These are phyloP conservation scores for Ophiocordyceps robertsii DNA, from an alignment of 2,329 filamentous ascomycete species.

Conservation along the genomic window DNA sequence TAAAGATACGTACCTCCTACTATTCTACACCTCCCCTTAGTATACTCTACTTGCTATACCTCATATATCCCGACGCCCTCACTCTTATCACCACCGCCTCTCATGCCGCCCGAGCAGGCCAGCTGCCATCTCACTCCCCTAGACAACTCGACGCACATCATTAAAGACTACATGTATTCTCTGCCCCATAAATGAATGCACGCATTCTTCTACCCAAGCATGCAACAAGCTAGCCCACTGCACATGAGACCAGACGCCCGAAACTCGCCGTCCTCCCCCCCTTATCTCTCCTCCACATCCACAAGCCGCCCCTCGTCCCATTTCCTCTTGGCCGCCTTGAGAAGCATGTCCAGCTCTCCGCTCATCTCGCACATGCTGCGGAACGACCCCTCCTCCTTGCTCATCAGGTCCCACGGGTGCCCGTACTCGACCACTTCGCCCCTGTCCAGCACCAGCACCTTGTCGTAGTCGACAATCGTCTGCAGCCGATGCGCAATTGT, in stretches of 20 bases:
- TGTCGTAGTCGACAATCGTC: conserved; percentile 97
- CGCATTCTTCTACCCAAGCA: background rate
- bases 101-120: too few relatives aligned
- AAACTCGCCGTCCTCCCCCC: background rate
- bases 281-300: conserved; percentile 14
- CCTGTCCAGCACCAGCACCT: conserved; percentile 87
- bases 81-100: too few relatives aligned
- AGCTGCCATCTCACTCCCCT: too few relatives aligned
- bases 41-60: too few relatives aligned
- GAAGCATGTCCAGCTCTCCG: conserved; percentile 38
- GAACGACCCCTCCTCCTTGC: conserved; percentile 52
- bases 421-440: conserved; percentile 79
- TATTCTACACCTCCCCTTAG: too few relatives aligned
- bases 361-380: conserved; percentile 52
- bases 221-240: background rate
- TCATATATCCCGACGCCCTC: too few relatives aligned
- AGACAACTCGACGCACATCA: too few relatives aligned
- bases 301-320: conserved; percentile 26
- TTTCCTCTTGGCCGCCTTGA: conserved; percentile 42
- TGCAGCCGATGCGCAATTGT: conserved; percentile 93
- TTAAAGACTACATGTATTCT: too few relatives aligned
- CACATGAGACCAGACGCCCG: background rate
- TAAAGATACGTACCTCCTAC: too few relatives aligned
- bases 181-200: too few relatives aligned
- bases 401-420: conserved; percentile 74